Evolutionary conservation across 495 filamentous ascomycete species (phyloP).

Genomic region (Talaromyces adpressus): DNA sequence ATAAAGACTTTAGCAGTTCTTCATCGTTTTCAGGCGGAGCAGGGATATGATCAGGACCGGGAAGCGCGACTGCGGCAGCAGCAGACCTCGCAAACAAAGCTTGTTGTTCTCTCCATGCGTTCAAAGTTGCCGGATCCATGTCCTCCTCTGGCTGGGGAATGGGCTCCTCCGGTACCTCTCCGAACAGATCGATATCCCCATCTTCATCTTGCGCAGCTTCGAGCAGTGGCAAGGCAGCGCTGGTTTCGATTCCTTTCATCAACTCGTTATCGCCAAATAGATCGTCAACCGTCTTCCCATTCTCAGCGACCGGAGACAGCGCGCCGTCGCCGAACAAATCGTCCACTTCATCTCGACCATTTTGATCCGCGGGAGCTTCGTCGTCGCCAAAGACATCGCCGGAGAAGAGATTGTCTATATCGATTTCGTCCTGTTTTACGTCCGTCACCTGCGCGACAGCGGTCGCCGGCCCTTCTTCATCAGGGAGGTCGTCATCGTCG

Average conservation of each 20-base stretch:
- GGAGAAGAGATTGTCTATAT: constrained; percentile 17
- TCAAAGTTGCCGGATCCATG: constrained; percentile 38
- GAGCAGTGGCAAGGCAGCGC: constrained; percentile 19
- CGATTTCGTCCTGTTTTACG: constrained; percentile 31
- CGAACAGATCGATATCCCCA: constrained; percentile 22
- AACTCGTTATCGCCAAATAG: constrained; percentile 30
- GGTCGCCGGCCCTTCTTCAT: constrained; percentile 43
- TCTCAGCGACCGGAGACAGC: constrained; percentile 30
- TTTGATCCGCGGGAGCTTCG: constrained; percentile 18
- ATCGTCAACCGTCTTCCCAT: constrained; percentile 32
- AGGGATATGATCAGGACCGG: constrained; percentile 37
- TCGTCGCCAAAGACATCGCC: constrained; percentile 43
- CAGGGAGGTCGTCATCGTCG: constrained; percentile 61
- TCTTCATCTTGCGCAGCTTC: constrained; percentile 28
- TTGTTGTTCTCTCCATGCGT: constrained; percentile 45
- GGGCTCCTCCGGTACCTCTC: constrained; percentile 16
- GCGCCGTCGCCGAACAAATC: constrained; percentile 49
- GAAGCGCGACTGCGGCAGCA: constrained; percentile 6
- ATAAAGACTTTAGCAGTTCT: constrained; percentile 61
- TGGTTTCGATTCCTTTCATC: constrained; percentile 17
- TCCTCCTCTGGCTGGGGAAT: constrained; percentile 27
- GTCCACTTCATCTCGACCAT: constrained; percentile 36
- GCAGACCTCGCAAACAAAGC: constrained; percentile 44
- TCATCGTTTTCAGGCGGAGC: constrained; percentile 56
- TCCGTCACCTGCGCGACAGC: constrained; percentile 14